Evolutionary conservation across 2,329 filamentous ascomycete species (phyloP), one percentile per base, ranked within the genome.

Genomic region (Cladorrhinum sp.): DNA sequence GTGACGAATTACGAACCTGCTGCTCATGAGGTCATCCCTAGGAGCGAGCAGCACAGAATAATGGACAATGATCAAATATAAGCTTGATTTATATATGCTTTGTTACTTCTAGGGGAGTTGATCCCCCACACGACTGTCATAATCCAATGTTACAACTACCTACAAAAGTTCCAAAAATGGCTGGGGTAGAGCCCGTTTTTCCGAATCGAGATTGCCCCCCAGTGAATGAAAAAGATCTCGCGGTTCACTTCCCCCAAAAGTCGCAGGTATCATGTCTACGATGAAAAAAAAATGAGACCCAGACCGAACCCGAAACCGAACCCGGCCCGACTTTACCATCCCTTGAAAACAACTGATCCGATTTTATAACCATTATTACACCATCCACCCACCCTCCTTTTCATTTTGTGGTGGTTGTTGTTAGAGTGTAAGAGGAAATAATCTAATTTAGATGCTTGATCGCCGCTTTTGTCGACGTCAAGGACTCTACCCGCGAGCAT

Each of bases 401-500:
- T 50, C 25, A 25, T 24, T 25, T 24, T 50, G n/a, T n/a, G n/a
- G n/a, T n/a, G n/a, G n/a, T n/a, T n/a, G n/a, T 50, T 56, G 23
- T 27, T 32, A 50, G 49, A 24, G 20, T 27, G 4, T 50, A 50
- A 22, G 22, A 5, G 27, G 55, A 58, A 38, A 24, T 55, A 50
- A 51, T 54, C 10, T 3, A 6, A 23, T 55, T 45, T 41, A 25
- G 18, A 55, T 20, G 32, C 22, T 36, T 23, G 2, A 32, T 32
- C 25, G 50, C 10, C 29, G 27, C 41, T 27, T 27, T 36, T 50
- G 51, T 29, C 23, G 9, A 38, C 16, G 51, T n/a, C 18, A 23
- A 24, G 24, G 13, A 6, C n/a, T 24, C 12, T 57, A 57, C 25
- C 55, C 67, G 32, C 72, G 64, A 9, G 76, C 75, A 55, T 78